A percentile compares a stretch with the other conserved stretches of the same genome.
These are phyloP conservation scores for Halophytophthora batemanensis DNA, from an alignment of 352 stramenopile species.

Conservation along the genomic window DNA sequence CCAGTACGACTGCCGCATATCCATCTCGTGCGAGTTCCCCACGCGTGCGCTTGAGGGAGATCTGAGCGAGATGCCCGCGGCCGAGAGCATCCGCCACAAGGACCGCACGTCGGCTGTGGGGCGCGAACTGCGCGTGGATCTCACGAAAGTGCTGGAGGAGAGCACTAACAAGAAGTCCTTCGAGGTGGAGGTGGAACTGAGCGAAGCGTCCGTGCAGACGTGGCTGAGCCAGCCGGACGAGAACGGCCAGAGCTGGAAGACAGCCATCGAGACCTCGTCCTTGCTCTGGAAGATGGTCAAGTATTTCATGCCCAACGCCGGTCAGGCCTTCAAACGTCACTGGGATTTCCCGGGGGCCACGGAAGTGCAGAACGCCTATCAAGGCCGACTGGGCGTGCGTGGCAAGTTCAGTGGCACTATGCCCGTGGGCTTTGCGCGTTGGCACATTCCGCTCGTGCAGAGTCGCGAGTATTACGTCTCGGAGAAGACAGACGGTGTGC, in stretches of 20 bases:
- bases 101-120: conserved; percentile 78
- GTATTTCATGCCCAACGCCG: conserved; percentile 79
- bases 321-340: conserved; percentile 72
- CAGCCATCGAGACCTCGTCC: conserved; percentile 60
- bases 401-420: conserved; percentile 89
- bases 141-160: conserved; percentile 81
- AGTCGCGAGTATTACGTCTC: conserved; percentile 85
- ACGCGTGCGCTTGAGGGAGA: conserved; percentile 49
- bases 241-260: conserved; percentile 69
- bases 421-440: conserved; percentile 90
- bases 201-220: conserved; percentile 57
- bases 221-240: conserved; percentile 78
- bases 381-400: conserved; percentile 60
- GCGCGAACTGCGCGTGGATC: conserved; percentile 72
- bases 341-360: conserved; percentile 74
- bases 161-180: conserved; percentile 66
- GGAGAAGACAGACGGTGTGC: conserved; percentile 91
- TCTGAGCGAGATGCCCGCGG: conserved; percentile 57
- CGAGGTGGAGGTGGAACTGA: conserved; percentile 81
- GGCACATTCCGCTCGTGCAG: conserved; percentile 84
- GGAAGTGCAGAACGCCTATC: conserved; percentile 80
- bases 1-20: conserved; percentile 81
- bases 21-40: conserved; percentile 81
- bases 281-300: conserved; percentile 81
- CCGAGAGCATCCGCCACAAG: conserved; percentile 73